phyloP scores from a whole-genome alignment of 2,329 filamentous ascomycete species.

The Fusarium euwallaceae region DNA sequence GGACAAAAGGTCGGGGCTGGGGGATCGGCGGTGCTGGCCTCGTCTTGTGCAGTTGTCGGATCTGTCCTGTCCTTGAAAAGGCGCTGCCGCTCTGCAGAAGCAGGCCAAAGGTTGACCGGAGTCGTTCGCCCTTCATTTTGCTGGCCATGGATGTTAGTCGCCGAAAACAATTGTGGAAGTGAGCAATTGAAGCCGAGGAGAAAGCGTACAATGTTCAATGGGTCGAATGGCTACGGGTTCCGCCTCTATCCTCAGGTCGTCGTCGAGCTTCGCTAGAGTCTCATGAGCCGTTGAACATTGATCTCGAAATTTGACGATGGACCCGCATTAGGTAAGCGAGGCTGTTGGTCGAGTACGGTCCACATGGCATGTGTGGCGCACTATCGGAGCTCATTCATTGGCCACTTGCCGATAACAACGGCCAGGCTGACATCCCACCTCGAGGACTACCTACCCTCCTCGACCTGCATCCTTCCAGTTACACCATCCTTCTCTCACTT shows the following conservation, averaged over 20 bases:
- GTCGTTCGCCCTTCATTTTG: slow-evolving; percentile 51
- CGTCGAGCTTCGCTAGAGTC: slow-evolving; percentile 32
- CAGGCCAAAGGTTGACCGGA: slow-evolving; percentile 51
- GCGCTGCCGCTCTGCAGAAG: slow-evolving; percentile 49
- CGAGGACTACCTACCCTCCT: slow-evolving; percentile 27
- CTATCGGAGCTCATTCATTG: slow-evolving; percentile 23
- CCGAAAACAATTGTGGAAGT: rapidly evolving
- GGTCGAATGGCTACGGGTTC: slow-evolving; percentile 36
- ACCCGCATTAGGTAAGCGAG: slow-evolving; percentile 51
- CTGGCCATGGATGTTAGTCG: slow-evolving; percentile 26
- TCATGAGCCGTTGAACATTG: slow-evolving; percentile 31
- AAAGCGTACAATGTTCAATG: slow-evolving; percentile 39
- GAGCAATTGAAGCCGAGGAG: not conserved
- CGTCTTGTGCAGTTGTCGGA: slow-evolving; percentile 60
- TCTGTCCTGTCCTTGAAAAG: slow-evolving; percentile 52
- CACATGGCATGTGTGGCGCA: slow-evolving; percentile 25
- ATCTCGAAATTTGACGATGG: slow-evolving; percentile 49
- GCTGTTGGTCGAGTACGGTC: slow-evolving; percentile 31
- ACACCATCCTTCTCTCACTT: slow-evolving; percentile 10
- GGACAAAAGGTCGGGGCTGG: slow-evolving; percentile 84
- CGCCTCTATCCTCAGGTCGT: slow-evolving; percentile 36
- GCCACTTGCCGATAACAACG: slow-evolving; percentile 24
- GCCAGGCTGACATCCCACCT: slow-evolving; percentile 43
- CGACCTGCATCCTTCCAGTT: slow-evolving; percentile 28
- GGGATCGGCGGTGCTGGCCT: slow-evolving; percentile 64